phyloP scores from a whole-genome alignment of 2,329 filamentous ascomycete genomes.

The Colletotrichum sp. region DNA sequence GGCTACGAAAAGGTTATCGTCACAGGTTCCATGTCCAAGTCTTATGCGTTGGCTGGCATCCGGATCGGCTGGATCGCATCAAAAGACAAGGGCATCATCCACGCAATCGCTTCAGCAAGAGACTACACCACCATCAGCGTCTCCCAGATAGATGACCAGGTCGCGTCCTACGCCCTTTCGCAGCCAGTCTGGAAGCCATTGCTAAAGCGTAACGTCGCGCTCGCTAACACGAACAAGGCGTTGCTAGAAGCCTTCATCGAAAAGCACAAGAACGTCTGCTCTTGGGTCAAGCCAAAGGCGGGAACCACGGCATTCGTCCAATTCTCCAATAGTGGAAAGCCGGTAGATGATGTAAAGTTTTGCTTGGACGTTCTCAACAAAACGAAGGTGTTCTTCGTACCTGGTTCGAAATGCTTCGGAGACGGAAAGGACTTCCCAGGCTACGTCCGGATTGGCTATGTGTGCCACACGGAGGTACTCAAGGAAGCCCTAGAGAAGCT shows the following conservation, averaged over 20 bases:
- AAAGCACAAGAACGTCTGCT: slow-evolving; percentile 64
- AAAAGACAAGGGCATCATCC: slow-evolving; percentile 63
- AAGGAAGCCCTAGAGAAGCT: slow-evolving; percentile 64
- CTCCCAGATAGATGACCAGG: slow-evolving; percentile 78
- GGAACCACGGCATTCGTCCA: slow-evolving; percentile 81
- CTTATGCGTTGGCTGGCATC: slow-evolving; percentile 82
- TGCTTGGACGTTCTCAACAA: slow-evolving; percentile 71
- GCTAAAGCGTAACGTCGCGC: slow-evolving; percentile 62
- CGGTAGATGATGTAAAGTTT: slow-evolving; percentile 75
- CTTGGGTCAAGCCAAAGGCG: slow-evolving; percentile 76
- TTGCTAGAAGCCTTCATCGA: slow-evolving; percentile 72
- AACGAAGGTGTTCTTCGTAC: slow-evolving; percentile 75
- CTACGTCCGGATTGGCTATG: slow-evolving; percentile 79
- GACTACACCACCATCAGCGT: slow-evolving; percentile 90
- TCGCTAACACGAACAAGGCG: slow-evolving; percentile 71
- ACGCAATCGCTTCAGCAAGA: slow-evolving; percentile 65
- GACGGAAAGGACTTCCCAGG: slow-evolving; percentile 68
- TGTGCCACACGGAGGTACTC: slow-evolving; percentile 72
- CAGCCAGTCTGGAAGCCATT: slow-evolving; percentile 40
- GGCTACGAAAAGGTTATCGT: slow-evolving; percentile 74
- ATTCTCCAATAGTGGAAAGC: slow-evolving; percentile 63
- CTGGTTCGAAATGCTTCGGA: slow-evolving; percentile 77
- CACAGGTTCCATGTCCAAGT: slow-evolving; percentile 85
- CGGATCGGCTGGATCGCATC: slow-evolving; percentile 84
- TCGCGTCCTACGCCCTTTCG: slow-evolving; percentile 77